A percentile compares a stretch with the other conserved stretches of the same genome.
These are phyloP conservation scores for Amanita brunnescens DNA, from an alignment of 768 basidiomycete genomes.

Conservation along the genomic window DNA sequence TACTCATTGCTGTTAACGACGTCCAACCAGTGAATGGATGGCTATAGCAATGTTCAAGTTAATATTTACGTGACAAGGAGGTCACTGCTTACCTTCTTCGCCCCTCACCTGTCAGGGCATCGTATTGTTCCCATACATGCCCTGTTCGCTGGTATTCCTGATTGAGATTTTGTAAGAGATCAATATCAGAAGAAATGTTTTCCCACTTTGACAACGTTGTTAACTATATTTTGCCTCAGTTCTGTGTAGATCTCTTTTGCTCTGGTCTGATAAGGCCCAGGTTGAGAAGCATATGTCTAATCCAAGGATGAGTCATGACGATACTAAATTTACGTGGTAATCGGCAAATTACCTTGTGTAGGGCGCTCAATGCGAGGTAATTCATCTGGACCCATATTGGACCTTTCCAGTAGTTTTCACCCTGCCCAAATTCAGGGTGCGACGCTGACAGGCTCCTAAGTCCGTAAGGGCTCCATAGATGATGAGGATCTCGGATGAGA, in stretches of 20 bases:
- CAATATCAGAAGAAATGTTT: not conserved
- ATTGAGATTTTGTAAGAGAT: not conserved
- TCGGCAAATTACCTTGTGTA: conserved; percentile 51
- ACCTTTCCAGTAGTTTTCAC: conserved; percentile 97
- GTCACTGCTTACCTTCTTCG: conserved; percentile 56
- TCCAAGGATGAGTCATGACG: not conserved
- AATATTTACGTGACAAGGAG: conserved; percentile 3
- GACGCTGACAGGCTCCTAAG: conserved; percentile 81
- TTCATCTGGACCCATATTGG: conserved; percentile 99
- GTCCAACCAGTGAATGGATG: conserved; percentile 99
- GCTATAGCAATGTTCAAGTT: conserved; percentile 28
- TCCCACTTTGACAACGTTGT: conserved; percentile 62
- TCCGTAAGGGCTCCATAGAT: conserved; percentile 90
- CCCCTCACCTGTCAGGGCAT: conserved; percentile 76
- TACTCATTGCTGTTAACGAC: conserved; percentile 80
- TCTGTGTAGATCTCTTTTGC: conserved; percentile 76
- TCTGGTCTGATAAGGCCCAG: conserved; percentile 73
- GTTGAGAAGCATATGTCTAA: conserved; percentile 67
- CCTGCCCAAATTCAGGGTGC: conserved; percentile 84
- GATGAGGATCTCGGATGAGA: conserved; percentile 66
- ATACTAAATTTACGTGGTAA: conserved; percentile 10
- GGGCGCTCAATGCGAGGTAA: conserved; percentile 72
- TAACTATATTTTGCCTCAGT: conserved; percentile 72
- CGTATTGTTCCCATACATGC: conserved; percentile 97
- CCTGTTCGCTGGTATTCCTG: conserved; percentile 91